phyloP scores from a whole-genome alignment of 805 yeast genomes.

The Scheffersomyces spartinae region DNA sequence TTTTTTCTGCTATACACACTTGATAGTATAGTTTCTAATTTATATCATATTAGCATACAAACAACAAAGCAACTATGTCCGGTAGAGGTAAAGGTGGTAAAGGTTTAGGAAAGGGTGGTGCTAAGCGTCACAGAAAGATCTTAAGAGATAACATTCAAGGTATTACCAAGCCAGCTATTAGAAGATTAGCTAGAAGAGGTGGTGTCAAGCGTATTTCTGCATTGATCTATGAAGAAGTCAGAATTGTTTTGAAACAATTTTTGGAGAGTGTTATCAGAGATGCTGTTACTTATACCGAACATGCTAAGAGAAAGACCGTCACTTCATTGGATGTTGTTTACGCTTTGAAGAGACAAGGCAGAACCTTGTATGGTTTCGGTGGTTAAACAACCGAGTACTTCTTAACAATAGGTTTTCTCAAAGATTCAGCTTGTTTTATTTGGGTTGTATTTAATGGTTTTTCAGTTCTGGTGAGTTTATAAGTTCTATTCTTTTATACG shows the following conservation, averaged over 20 bases:
- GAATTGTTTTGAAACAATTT: conserved; percentile 92
- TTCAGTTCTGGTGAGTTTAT: no score
- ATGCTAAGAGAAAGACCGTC: conserved; percentile 99
- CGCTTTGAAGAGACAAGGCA: conserved; percentile 99
- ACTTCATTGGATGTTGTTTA: conserved; percentile 97
- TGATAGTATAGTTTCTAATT: no score
- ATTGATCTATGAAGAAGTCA: conserved; percentile 96
- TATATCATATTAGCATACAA: conserved; percentile 10
- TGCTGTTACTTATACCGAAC: conserved; percentile 98
- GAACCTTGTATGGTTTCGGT: conserved; percentile 99
- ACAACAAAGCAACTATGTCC: conserved; percentile 60
- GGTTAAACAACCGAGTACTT: no score
- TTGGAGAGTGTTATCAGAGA: conserved; percentile 96
- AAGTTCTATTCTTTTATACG: no score
- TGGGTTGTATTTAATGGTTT: no score
- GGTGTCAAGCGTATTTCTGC: conserved; percentile 99
- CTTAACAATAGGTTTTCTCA: no score
- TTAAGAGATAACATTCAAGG: conserved; percentile 99
- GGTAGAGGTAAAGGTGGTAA: conserved; percentile 99
- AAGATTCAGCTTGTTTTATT: no score
- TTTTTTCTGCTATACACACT: no score
- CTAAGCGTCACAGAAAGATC: conserved; percentile 99
- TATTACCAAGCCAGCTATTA: conserved; percentile 98
- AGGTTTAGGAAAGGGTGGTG: conserved; percentile 99
- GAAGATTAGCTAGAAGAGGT: conserved; percentile 99